Evolutionary conservation across 805 yeast genomes (phyloP).

Genomic region (Starmera amethionina): DNA sequence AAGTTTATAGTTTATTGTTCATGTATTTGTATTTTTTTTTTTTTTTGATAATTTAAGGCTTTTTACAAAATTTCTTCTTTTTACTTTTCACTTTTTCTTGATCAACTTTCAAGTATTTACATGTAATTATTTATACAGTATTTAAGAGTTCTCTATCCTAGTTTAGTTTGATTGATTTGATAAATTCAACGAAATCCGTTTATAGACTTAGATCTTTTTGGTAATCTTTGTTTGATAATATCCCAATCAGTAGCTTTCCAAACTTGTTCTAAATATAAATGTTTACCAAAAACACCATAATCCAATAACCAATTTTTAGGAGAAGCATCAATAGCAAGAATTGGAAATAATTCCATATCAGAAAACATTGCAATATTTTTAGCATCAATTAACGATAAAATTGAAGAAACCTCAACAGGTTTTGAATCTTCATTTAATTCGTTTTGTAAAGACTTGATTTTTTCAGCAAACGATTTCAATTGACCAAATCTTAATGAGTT

Average conservation of each 20-base stretch:
- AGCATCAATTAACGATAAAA: conserved; percentile 29
- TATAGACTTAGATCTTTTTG: conserved; percentile 17
- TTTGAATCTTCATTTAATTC: not conserved
- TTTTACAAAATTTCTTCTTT: no score
- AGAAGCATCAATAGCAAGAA: conserved; percentile 63
- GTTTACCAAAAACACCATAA: conserved; percentile 71
- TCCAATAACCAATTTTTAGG: conserved; percentile 63
- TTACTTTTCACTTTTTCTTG: no score
- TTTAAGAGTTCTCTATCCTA: no score
- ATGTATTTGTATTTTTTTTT: no score
- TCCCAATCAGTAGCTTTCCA: conserved; percentile 73
- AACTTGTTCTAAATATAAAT: conserved; percentile 48
- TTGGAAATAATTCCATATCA: conserved; percentile 35
- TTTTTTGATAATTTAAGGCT: no score
- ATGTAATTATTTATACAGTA: no score
- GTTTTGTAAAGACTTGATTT: conserved; percentile 11
- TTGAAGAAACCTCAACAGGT: conserved; percentile 3
- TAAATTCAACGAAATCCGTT: not conserved
- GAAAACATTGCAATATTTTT: conserved; percentile 19
- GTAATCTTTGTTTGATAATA: conserved; percentile 40
- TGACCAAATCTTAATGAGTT: conserved; percentile 42
- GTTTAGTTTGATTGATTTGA: no score
- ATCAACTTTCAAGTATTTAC: no score
- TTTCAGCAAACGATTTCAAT: conserved; percentile 20
- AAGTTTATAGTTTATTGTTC: not conserved